Percentiles rank a stretch among this genome's conserved stretches.
Conservation (phyloP, 1,284 basidiomycete species). For the Pterula multifida region DNA sequence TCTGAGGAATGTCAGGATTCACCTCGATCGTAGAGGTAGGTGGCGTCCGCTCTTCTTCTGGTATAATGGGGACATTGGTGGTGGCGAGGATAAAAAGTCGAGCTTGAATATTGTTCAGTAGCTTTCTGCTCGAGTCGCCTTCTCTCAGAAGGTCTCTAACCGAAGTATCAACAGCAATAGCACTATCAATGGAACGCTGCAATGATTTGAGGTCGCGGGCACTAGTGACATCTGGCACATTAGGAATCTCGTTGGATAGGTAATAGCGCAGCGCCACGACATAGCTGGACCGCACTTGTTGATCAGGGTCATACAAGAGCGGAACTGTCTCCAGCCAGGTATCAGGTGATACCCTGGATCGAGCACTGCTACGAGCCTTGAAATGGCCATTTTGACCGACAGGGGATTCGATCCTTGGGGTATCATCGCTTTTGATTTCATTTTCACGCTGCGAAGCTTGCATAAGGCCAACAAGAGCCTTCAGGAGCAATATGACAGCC, state of each 20-base stretch:
- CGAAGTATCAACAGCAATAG: background rate
- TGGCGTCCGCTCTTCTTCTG: constrained; percentile 19
- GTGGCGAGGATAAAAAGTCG: constrained; percentile 72
- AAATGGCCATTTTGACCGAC: background rate
- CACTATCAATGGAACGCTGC: constrained; percentile 14
- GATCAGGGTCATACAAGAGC: constrained; percentile 68
- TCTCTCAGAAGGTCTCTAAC: background rate
- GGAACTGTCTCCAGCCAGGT: constrained; percentile 85
- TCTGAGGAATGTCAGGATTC: constrained; percentile 8
- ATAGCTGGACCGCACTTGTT: constrained; percentile 67
- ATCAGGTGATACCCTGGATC: constrained; percentile 69
- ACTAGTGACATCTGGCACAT: constrained; percentile 35
- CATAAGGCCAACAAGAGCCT: constrained; percentile 65
- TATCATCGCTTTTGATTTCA: background rate
- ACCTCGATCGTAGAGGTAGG: constrained; percentile 14
- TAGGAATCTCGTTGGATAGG: constrained; percentile 63
- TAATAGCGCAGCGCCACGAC: constrained; percentile 62
- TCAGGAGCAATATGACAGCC: constrained; percentile 64
- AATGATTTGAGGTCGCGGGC: constrained; percentile 29
- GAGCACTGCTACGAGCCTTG: constrained; percentile 9
- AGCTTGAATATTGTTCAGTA: constrained; percentile 70
- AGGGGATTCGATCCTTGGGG: background rate
- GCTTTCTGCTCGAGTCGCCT: constrained; percentile 56
- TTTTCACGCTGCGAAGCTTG: constrained; percentile 36
- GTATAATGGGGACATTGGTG: constrained; percentile 43